Conservation (phyloP, 495 filamentous ascomycete species). For the Viridothelium virens region DNA sequence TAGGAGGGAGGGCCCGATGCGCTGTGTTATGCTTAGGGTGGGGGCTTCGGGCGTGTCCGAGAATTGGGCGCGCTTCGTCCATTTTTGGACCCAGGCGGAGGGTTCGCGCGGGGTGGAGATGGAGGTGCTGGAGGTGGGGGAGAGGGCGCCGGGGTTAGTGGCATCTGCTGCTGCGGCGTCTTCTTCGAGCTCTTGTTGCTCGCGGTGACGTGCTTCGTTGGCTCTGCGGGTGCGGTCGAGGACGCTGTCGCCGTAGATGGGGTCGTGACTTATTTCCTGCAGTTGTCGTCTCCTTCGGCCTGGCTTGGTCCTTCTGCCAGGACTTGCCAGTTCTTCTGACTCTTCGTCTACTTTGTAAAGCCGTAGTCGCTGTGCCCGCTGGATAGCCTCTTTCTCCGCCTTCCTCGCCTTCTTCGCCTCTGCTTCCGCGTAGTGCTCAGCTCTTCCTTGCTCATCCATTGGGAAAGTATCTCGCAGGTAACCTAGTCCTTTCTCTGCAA, state of each 20-base stretch:
- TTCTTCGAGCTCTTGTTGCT: not conserved
- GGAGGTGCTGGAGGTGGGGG: slow-evolving; percentile 12
- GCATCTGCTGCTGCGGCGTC: slow-evolving; percentile 12
- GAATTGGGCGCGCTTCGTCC: slow-evolving; percentile 23
- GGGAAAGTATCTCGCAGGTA: slow-evolving; percentile 63
- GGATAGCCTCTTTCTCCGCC: slow-evolving; percentile 38
- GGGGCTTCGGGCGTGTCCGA: slow-evolving; percentile 21
- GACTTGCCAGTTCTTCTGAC: slow-evolving; percentile 11
- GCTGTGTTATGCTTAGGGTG: slow-evolving; percentile 36
- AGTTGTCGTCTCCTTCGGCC: slow-evolving; percentile 42
- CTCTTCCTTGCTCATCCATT: slow-evolving; percentile 66
- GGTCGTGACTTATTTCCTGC: slow-evolving; percentile 19
- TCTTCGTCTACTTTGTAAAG: slow-evolving; percentile 44
- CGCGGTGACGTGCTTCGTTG: not conserved
- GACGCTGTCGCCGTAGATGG: slow-evolving; percentile 14
- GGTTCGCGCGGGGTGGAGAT: slow-evolving; percentile 14
- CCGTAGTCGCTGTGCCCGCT: slow-evolving; percentile 40
- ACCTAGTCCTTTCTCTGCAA: slow-evolving; percentile 45
- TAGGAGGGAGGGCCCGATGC: slow-evolving; percentile 57
- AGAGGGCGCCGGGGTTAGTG: slow-evolving; percentile 8
- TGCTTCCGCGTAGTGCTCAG: slow-evolving; percentile 53
- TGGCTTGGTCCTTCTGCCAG: slow-evolving; percentile 30
- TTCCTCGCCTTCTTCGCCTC: slow-evolving; percentile 36
- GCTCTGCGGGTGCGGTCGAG: not conserved
- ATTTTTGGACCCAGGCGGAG: slow-evolving; percentile 28